Evolutionary conservation across 805 yeast genomes (phyloP), one percentile per base, ranked within the genome.

Genomic region (Schizosaccharomyces octosporus): DNA sequence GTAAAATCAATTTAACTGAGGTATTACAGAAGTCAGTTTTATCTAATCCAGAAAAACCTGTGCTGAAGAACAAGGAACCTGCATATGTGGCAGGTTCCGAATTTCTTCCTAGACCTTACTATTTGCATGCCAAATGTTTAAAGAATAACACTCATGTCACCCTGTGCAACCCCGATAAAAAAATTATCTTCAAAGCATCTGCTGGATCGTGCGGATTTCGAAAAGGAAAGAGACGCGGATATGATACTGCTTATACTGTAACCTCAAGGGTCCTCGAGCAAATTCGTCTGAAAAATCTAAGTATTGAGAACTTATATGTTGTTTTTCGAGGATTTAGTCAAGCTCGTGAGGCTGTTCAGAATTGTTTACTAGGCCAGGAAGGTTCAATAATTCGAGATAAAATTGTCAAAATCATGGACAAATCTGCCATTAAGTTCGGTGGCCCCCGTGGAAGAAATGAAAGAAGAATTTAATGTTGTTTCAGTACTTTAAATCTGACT

Each of bases 121-220:
- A 24, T 17, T 29, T 51, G 31, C 57, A 51, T 51, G 57, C 36
- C 13, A 51, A 51, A 51, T 51, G 57, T 29, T 24, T 21, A 17
- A 51, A 51, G 31, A 51, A 51, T 29, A 51, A 51, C 57, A 51
- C 57, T 13, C 57, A 51, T 29, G n/a, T 51, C 4, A 51, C 57
- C 7, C 36, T 51, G 5, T 51, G 57, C n/a, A 17, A 17, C 11
- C 31, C 57, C 7, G 57, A 51, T 9, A 51, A 29, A 21, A 21
- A 24, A 21, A 51, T 51, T 4, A 51, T 51, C 11, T 29, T 11
- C 36, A 3, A 76, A 13, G 60, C 60, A 13, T 57, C 60, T 13
- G 21, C 29, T n/a, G 60, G 60, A 36, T n/a, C 60, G 6, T 29
- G 27, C 27, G 60, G 60, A 15, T 57, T 29, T 29, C 31, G 39